These are phyloP conservation scores for Umbelopsis sp. DNA, from an alignment of 192 early-diverging fungal species.

Conservation along the genomic window DNA sequence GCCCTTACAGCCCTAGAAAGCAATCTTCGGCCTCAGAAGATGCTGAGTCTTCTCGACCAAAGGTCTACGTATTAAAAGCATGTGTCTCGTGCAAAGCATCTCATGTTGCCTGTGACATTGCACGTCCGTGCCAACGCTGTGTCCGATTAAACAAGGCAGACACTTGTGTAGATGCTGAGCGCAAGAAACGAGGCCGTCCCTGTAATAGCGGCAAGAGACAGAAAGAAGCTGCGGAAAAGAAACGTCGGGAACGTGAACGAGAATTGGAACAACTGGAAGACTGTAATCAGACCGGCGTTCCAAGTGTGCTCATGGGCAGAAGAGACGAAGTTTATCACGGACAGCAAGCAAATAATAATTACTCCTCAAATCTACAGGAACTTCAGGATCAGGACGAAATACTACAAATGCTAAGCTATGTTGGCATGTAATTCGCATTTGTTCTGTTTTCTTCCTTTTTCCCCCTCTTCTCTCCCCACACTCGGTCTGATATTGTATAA, in stretches of 20 bases:
- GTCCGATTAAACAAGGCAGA: slow-evolving; percentile 51
- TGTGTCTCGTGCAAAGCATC: slow-evolving; percentile 44
- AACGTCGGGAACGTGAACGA: slow-evolving; percentile 4
- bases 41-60: slow-evolving; percentile 13
- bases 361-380: slow-evolving; percentile 12
- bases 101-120: slow-evolving; percentile 49
- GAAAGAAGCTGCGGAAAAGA: slow-evolving; percentile 19
- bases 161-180: slow-evolving; percentile 55
- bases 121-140: slow-evolving; percentile 57
- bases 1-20: slow-evolving; percentile 13
- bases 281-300: slow-evolving; percentile 9
- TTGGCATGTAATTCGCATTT: background rate
- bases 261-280: slow-evolving; percentile 13
- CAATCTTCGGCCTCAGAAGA: slow-evolving; percentile 14
- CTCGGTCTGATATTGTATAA: slow-evolving; percentile 14
- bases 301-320: slow-evolving; percentile 10
- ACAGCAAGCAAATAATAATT: background rate
- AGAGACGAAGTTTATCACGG: background rate
- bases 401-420: slow-evolving; percentile 22
- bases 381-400: slow-evolving; percentile 13
- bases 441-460: background rate
- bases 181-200: slow-evolving; percentile 60
- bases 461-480: background rate
- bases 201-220: slow-evolving; percentile 41
- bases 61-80: slow-evolving; percentile 37